Base-by-base conservation (phyloP, 306 rosid genomes). In the Canavalia ensiformis region DNA sequence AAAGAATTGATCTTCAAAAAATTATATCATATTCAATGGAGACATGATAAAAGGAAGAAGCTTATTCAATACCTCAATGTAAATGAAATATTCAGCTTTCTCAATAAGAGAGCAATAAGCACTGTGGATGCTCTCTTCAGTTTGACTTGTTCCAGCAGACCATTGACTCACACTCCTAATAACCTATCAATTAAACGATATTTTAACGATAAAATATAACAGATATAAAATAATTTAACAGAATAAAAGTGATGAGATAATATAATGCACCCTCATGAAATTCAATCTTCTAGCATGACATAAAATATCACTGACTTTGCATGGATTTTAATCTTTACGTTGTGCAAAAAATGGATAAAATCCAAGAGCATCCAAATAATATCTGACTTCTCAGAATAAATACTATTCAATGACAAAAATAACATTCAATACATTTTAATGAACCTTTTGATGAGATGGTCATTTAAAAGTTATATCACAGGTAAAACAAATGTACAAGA, bases 141-240 rank as follows among this genome's bases (percentile, higher is more conserved):
- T 88, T 94, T 88, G 98, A 84, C 99, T 96, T 83, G 99, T 93
- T 77, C 99, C 99, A 77, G 99, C 94, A 39, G 99, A 96, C 98
- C 99, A 93, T 79, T 96, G 99, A 77, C 99, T 93, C 76, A 96
- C 98, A 34, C 99, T 94, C 91, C 99, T 92, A 81, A 96, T 90
- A 64, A 96, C 91, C 99, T 96, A 86, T 83, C 81, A 73, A 85
- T 62, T 49, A 75, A 72, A 76, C 54, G 54, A 34, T 46, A 49
- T 56, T 68, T 84, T 68, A 42, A 57, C 30, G 47, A 69, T 44
- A 71, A 57, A 29, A 79, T 68, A 59, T 47, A 77, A 6, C 13
- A 25, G 51, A 37, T 35, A 51, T 78, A 7, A 73, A 75, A 83
- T 25, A 81, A 68, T 31, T 18, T 55, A 58, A 66, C 25, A 47